phyloP scores from a whole-genome alignment of 2,329 filamentous ascomycete genomes.

The Pseudovirgaria hyperparasitica region DNA sequence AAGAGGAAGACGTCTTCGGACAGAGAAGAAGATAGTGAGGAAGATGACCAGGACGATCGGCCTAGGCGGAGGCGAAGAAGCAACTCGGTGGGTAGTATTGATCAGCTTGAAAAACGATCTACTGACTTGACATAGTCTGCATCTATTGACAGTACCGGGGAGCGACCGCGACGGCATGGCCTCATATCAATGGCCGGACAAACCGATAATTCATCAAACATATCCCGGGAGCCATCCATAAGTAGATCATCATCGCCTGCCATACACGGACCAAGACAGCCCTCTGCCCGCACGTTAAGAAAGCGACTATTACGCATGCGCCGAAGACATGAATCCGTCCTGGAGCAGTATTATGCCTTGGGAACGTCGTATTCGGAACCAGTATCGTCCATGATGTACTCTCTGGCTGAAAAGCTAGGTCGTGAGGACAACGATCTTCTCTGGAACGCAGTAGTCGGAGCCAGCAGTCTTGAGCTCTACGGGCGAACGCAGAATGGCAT shows the following conservation, averaged over 20 bases:
- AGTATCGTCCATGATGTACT: constrained; percentile 88
- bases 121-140: constrained; percentile 27
- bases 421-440: constrained; percentile 93
- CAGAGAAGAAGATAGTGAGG: constrained; percentile 47
- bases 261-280: constrained; percentile 36
- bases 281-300: constrained; percentile 60
- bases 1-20: constrained; percentile 34
- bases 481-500: constrained; percentile 74
- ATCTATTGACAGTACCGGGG: constrained; percentile 48
- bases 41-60: constrained; percentile 60
- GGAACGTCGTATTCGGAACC: constrained; percentile 91
- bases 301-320: constrained; percentile 63
- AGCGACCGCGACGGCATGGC: constrained; percentile 46
- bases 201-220: constrained; percentile 23
- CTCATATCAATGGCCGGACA: constrained; percentile 26
- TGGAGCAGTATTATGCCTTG: constrained; percentile 73
- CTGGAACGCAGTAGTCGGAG: constrained; percentile 89
- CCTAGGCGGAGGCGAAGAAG: constrained; percentile 72
- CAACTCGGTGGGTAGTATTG: constrained; percentile 57
- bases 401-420: constrained; percentile 83
- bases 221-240: constrained; percentile 24
- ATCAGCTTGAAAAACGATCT: constrained; percentile 2
- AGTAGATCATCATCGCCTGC: constrained; percentile 22
- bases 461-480: constrained; percentile 86
- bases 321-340: constrained; percentile 59